Percentiles rank a stretch among this genome's conserved stretches.
These are phyloP conservation scores for Phlebiopsis gigantea DNA, from an alignment of 768 basidiomycete species.

Conservation along the genomic window DNA sequence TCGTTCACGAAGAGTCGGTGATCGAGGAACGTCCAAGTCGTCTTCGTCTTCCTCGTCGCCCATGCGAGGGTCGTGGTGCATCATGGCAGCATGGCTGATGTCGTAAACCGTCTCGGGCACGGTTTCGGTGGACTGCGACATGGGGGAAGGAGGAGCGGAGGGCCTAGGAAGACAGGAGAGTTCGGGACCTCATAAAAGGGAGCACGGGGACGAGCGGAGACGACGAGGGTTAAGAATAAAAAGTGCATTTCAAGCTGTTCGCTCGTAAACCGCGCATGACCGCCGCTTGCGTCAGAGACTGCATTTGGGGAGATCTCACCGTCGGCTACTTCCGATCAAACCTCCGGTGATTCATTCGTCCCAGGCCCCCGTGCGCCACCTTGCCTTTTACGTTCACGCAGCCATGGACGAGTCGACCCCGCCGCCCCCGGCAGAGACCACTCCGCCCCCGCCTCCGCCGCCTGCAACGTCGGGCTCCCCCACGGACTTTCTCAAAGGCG, in stretches of 20 bases:
- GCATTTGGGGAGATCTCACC: background rate
- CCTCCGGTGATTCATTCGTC: background rate
- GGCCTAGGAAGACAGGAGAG: background rate
- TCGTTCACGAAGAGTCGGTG: no score
- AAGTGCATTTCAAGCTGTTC: background rate
- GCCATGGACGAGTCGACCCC: slow-evolving; percentile 26
- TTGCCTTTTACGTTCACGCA: background rate
- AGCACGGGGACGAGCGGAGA: background rate
- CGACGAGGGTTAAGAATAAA: background rate
- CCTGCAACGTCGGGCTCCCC: slow-evolving; percentile 65
- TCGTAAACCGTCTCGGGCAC: no score
- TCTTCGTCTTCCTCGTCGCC: slow-evolving; percentile 21
- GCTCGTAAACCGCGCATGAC: background rate
- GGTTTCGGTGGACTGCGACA: no score
- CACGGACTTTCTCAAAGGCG: slow-evolving; percentile 90
- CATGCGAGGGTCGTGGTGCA: slow-evolving; percentile 23
- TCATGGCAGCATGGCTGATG: background rate
- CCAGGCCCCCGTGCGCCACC: background rate
- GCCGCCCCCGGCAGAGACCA: slow-evolving; percentile 30
- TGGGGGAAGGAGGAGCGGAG: background rate
- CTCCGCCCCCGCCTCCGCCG: slow-evolving; percentile 46
- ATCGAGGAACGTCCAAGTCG: background rate
- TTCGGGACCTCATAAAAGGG: background rate
- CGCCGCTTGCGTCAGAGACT: background rate
- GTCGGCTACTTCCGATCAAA: background rate